Evolutionary conservation across 805 yeast genomes (phyloP).

Genomic region (Yamadazyma endophytica): DNA sequence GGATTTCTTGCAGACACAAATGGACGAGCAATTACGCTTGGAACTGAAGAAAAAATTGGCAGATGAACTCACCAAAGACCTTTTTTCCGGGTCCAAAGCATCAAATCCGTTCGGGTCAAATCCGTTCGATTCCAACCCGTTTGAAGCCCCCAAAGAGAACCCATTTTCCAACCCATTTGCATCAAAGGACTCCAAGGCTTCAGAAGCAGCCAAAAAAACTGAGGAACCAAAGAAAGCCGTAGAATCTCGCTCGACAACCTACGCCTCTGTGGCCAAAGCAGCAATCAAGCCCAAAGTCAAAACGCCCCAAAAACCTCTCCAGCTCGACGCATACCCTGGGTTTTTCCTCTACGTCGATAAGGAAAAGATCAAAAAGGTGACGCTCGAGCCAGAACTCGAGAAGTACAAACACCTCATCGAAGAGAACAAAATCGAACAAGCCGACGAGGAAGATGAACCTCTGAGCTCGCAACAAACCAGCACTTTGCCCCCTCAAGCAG

Average conservation of each 20-base stretch:
- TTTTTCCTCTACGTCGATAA: constrained; percentile 66
- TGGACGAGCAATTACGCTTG: constrained; percentile 36
- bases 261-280: constrained; percentile 14
- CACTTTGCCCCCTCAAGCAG: constrained; percentile 17
- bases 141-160: constrained; percentile 1
- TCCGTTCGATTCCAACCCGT: constrained; percentile 27
- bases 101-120: constrained; percentile 34
- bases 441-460: constrained; percentile 24
- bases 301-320: constrained; percentile 33
- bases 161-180: constrained; percentile 17
- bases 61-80: constrained; percentile 38
- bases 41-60: constrained; percentile 41
- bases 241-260: no score
- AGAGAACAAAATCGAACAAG: constrained; percentile 33
- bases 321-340: constrained; percentile 66
- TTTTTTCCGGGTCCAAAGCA: constrained; percentile 18
- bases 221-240: constrained; percentile 5
- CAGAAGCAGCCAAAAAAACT: constrained; percentile 4
- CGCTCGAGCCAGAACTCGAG: constrained; percentile 48
- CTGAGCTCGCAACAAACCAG: constrained; percentile 1
- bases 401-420: constrained; percentile 49
- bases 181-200: constrained; percentile 1
- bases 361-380: constrained; percentile 57
- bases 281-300: constrained; percentile 6
- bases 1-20: constrained; percentile 23